Percentiles rank a stretch among this genome's conserved stretches.
phyloP scores from a whole-genome alignment of 495 filamentous ascomycete species.

The Apodospora peruviana region DNA sequence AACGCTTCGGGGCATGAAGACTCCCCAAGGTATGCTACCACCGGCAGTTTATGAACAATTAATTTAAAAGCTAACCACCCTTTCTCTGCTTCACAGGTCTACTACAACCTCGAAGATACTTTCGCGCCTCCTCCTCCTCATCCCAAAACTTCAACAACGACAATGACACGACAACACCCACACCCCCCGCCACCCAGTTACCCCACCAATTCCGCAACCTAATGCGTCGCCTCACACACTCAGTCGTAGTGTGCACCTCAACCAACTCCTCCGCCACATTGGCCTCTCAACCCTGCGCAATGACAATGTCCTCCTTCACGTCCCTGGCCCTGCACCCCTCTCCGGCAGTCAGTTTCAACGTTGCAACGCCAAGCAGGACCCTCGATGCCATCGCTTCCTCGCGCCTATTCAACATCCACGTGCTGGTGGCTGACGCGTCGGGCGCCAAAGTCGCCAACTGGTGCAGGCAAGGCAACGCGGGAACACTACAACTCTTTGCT shows the following conservation, averaged over 20 bases:
- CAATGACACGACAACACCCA: conserved; percentile 8
- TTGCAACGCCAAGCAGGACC: conserved; percentile 67
- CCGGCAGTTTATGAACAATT: no score
- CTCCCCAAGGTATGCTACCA: no score
- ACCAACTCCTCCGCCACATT: conserved; percentile 18
- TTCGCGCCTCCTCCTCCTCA: no score
- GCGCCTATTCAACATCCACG: conserved; percentile 43
- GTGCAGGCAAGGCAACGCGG: conserved; percentile 34
- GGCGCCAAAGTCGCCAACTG: conserved; percentile 41
- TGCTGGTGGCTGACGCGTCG: conserved; percentile 33
- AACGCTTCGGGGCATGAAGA: no score
- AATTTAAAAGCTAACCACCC: no score
- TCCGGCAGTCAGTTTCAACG: conserved; percentile 75
- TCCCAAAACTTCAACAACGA: no score
- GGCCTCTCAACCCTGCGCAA: conserved; percentile 45
- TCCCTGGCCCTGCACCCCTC: conserved; percentile 62
- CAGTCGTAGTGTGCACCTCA: conserved; percentile 68
- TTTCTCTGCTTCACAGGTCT: no score
- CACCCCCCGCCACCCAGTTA: no score
- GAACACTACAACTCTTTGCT: conserved; percentile 20
- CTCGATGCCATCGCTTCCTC: conserved; percentile 50
- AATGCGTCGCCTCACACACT: conserved; percentile 67
- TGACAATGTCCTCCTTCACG: conserved; percentile 82
- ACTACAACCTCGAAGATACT: no score
- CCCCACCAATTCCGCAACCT: conserved; percentile 47